These are phyloP conservation scores for Ramularia endophylla DNA, from an alignment of 2,329 filamentous ascomycete genomes.

Conservation along the genomic window DNA sequence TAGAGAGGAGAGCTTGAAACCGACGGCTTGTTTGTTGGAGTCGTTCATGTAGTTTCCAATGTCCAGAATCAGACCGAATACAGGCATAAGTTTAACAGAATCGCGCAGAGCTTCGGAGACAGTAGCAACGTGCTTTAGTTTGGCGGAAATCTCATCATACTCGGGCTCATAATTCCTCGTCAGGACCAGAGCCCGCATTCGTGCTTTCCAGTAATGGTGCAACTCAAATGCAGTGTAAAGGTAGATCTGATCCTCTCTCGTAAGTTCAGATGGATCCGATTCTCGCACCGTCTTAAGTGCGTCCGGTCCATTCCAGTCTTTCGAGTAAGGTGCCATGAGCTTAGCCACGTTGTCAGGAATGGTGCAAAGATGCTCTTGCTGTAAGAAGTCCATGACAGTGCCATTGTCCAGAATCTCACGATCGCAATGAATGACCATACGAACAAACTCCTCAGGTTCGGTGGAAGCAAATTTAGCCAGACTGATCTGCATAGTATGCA, in stretches of 20 bases:
- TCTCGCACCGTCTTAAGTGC: constrained; percentile 73
- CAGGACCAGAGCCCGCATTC: constrained; percentile 83
- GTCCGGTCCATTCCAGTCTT: constrained; percentile 90
- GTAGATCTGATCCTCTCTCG: constrained; percentile 92
- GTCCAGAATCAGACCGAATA: constrained; percentile 90
- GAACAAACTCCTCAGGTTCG: constrained; percentile 76
- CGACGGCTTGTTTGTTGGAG: constrained; percentile 93
- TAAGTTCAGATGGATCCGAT: constrained; percentile 80
- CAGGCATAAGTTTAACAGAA: constrained; percentile 90
- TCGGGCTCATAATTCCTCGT: constrained; percentile 80
- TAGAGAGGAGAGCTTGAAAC: constrained; percentile 95
- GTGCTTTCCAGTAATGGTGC: constrained; percentile 97
- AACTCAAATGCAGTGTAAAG: constrained; percentile 89
- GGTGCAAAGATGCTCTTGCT: constrained; percentile 86
- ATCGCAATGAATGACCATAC: constrained; percentile 95
- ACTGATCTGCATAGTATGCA: constrained; percentile 87
- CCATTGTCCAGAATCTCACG: constrained; percentile 77
- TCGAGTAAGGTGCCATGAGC: constrained; percentile 89
- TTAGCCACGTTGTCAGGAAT: constrained; percentile 88
- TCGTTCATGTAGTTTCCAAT: constrained; percentile 99
- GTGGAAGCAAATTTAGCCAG: constrained; percentile 87
- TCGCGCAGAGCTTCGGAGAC: constrained; percentile 87
- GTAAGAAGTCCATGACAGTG: constrained; percentile 95
- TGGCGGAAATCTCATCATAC: constrained; percentile 84
- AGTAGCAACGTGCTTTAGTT: constrained; percentile 76